Evolutionary conservation across 1,284 basidiomycete genomes (phyloP).

Genomic region (Ceratobasidium sp.): DNA sequence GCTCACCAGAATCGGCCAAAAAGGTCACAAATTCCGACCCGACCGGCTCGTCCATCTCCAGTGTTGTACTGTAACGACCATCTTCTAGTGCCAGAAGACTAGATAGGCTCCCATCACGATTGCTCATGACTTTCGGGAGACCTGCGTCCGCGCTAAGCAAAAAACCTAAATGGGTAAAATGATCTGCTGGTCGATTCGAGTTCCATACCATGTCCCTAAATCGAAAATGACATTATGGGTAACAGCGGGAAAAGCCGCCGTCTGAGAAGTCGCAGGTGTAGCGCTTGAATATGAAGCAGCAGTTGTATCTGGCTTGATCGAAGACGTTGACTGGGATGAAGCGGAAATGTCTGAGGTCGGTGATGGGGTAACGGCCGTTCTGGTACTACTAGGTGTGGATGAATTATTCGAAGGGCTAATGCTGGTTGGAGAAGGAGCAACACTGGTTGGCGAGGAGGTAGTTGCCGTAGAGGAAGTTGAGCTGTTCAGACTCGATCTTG

Average conservation of each 20-base stretch:
- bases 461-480: background rate
- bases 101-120: background rate
- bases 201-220: constrained; percentile 1
- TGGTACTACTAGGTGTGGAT: background rate
- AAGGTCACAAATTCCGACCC: background rate
- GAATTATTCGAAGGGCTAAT: background rate
- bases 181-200: background rate
- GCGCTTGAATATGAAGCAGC: background rate
- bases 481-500: background rate
- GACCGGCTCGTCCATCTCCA: background rate
- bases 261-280: background rate
- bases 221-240: constrained; percentile 2
- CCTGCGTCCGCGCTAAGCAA: background rate
- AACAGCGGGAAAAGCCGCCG: background rate
- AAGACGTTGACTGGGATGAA: background rate
- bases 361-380: background rate
- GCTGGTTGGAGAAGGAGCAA: background rate
- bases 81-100: background rate
- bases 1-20: background rate
- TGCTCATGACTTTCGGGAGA: background rate
- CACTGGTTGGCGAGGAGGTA: background rate
- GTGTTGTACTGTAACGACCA: background rate
- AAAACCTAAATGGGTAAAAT: background rate
- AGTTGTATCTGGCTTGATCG: background rate
- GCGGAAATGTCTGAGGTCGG: background rate